Evolutionary conservation across 495 filamentous ascomycete species (phyloP).

Genomic region (Barbatosphaeria neglecta): DNA sequence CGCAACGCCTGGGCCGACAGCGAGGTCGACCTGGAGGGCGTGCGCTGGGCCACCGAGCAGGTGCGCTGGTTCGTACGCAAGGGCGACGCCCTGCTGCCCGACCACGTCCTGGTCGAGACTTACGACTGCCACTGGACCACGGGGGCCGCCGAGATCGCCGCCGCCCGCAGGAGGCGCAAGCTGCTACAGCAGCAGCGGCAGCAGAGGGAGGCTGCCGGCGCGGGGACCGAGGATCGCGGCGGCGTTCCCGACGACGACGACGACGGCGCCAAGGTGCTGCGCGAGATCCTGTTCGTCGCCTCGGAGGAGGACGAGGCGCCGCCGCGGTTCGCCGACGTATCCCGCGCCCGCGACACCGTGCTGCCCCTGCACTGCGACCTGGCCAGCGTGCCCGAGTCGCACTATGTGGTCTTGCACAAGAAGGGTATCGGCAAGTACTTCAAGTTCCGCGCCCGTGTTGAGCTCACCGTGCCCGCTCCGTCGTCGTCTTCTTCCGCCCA

Average conservation of each 20-base stretch:
- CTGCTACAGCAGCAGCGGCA: background rate
- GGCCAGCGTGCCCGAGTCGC: slow-evolving; percentile 6
- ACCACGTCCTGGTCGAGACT: slow-evolving; percentile 3
- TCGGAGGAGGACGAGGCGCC: slow-evolving; percentile 8
- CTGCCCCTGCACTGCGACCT: slow-evolving; percentile 9
- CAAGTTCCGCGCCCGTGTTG: slow-evolving; percentile 10
- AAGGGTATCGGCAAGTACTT: slow-evolving; percentile 6
- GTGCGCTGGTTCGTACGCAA: slow-evolving; percentile 15
- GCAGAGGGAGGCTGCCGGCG: background rate
- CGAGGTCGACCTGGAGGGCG: slow-evolving; percentile 8
- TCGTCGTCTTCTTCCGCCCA: too few species aligned
- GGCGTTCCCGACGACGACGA: background rate
- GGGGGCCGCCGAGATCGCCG: slow-evolving; percentile 4
- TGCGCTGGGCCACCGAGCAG: slow-evolving; percentile 12
- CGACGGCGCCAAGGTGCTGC: background rate
- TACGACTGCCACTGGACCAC: slow-evolving; percentile 13
- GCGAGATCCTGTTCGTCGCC: slow-evolving; percentile 13
- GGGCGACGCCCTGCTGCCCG: slow-evolving; percentile 15
- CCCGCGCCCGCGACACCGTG: slow-evolving; percentile 3
- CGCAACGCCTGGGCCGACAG: slow-evolving; percentile 3
- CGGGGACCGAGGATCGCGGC: background rate
- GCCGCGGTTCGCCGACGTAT: slow-evolving; percentile 2
- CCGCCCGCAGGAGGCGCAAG: background rate
- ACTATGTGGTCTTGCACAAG: slow-evolving; percentile 1
- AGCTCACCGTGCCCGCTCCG: slow-evolving; percentile 7